Percentiles rank a stretch among this genome's conserved stretches.
Conservation (phyloP, 371 early-diverging fungal genomes). For the Lichtheimia ornata region DNA sequence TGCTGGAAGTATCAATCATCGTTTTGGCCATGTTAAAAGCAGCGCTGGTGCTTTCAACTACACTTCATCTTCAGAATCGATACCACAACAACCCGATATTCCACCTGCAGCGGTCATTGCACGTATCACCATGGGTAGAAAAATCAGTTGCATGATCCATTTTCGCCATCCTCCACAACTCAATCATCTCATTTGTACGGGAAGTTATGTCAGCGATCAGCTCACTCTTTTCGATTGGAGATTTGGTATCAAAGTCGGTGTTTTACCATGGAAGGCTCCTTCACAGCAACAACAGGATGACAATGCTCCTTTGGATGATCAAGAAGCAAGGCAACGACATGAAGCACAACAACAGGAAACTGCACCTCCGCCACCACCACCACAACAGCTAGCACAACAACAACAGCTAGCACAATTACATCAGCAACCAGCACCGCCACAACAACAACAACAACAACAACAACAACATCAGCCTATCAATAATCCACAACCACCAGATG, state of each 20-base stretch:
- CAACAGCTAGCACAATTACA: not conserved
- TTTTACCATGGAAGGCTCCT: slow-evolving; percentile 33
- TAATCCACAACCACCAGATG: not conserved
- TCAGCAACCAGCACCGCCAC: not conserved
- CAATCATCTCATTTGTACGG: slow-evolving; percentile 40
- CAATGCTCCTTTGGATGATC: not conserved
- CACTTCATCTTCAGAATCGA: not conserved
- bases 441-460: not conserved
- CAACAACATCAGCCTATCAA: not conserved
- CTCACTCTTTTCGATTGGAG: slow-evolving; percentile 44
- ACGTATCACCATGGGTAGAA: slow-evolving; percentile 23
- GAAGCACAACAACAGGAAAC: not conserved
- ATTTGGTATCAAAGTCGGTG: slow-evolving; percentile 40
- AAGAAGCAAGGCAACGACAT: not conserved
- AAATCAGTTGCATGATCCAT: slow-evolving; percentile 47
- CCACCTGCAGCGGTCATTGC: slow-evolving; percentile 22
- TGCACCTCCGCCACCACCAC: not conserved
- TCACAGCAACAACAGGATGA: slow-evolving; percentile 1
- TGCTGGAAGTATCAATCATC: not conserved
- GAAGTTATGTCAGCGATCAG: slow-evolving; percentile 29
- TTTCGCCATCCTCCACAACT: slow-evolving; percentile 35
- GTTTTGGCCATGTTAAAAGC: not conserved
- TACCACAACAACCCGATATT: slow-evolving; percentile 6
- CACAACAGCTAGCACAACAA: not conserved
- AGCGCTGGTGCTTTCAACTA: not conserved